phyloP scores from a whole-genome alignment of 768 basidiomycete genomes.

The Jaapia argillacea region DNA sequence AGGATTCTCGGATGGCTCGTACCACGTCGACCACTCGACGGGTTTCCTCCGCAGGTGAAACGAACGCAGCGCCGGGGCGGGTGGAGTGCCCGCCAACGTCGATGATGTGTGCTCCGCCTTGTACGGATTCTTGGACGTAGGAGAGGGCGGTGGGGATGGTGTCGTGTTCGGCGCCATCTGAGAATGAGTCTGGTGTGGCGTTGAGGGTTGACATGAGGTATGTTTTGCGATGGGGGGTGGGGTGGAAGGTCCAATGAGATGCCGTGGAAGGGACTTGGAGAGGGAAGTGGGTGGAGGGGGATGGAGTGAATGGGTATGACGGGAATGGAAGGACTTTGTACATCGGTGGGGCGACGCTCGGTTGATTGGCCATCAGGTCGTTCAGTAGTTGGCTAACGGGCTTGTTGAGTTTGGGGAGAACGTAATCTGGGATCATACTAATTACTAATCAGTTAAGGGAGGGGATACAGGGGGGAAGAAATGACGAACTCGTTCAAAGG shows the following conservation, averaged over 20 bases:
- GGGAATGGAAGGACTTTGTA: slow-evolving; percentile 72
- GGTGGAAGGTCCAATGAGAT: slow-evolving; percentile 39
- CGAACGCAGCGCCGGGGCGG: slow-evolving; percentile 64
- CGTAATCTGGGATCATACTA: slow-evolving; percentile 73
- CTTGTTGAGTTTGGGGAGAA: slow-evolving; percentile 50
- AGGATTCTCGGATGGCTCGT: slow-evolving; percentile 33
- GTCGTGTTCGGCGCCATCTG: slow-evolving; percentile 64
- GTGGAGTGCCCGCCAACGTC: slow-evolving; percentile 96
- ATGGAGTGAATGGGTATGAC: slow-evolving; percentile 28
- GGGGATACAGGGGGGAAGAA: not conserved
- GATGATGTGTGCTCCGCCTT: slow-evolving; percentile 61
- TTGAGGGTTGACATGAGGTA: slow-evolving; percentile 91
- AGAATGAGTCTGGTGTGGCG: slow-evolving; percentile 92
- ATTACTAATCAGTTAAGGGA: not conserved
- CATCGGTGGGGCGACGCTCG: slow-evolving; percentile 37
- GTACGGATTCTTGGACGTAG: slow-evolving; percentile 39
- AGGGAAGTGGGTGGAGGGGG: slow-evolving; percentile 9
- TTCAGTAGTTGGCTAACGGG: slow-evolving; percentile 37
- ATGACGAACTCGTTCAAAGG: slow-evolving; percentile 76
- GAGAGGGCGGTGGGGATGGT: slow-evolving; percentile 41
- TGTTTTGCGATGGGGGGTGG: slow-evolving; percentile 23
- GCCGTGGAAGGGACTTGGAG: slow-evolving; percentile 33
- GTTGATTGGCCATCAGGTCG: slow-evolving; percentile 22
- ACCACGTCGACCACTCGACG: slow-evolving; percentile 67
- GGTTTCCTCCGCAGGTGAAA: slow-evolving; percentile 62